Percentiles rank a stretch among this genome's conserved stretches.
These are phyloP conservation scores for Eutypella sp. DNA, from an alignment of 2,329 filamentous ascomycete genomes.

Conservation along the genomic window DNA sequence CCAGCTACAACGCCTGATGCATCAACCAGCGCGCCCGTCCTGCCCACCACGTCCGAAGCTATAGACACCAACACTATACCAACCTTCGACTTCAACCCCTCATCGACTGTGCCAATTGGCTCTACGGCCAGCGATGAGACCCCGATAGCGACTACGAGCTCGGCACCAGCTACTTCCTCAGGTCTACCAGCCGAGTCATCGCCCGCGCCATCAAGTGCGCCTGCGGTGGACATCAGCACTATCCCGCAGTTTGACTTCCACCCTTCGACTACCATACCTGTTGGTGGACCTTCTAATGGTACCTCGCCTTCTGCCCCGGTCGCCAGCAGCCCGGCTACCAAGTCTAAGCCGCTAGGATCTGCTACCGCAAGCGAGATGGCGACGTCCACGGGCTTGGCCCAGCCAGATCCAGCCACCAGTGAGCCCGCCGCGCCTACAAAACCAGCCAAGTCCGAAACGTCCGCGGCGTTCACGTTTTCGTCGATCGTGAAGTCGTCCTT, in stretches of 20 bases:
- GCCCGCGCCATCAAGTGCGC: neutral
- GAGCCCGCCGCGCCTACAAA: neutral
- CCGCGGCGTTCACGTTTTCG: constrained; percentile 4
- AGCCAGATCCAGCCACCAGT: neutral
- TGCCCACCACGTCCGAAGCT: too few relatives aligned
- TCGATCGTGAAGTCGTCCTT: constrained; percentile 14
- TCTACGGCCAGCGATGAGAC: neutral
- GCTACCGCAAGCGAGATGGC: too few relatives aligned
- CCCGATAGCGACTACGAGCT: neutral
- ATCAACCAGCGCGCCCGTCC: too few relatives aligned
- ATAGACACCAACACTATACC: constrained; percentile 2
- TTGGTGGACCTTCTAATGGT: constrained; percentile 4
- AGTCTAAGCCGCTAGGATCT: too few relatives aligned
- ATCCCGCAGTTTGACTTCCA: neutral
- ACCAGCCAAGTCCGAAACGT: constrained; percentile 1
- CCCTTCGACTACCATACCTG: constrained; percentile 5
- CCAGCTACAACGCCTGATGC: too few relatives aligned
- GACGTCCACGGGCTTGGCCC: too few relatives aligned
- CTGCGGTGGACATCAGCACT: neutral
- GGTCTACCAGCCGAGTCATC: too few relatives aligned
- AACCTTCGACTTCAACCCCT: constrained; percentile 4
- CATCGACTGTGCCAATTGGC: constrained; percentile 2
- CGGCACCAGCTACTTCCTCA: neutral
- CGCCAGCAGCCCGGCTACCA: constrained; percentile 2
- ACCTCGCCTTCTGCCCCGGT: neutral